Evolutionary conservation across 2,329 filamentous ascomycete species (phyloP).

Genomic region (Claviceps fusiformis): DNA sequence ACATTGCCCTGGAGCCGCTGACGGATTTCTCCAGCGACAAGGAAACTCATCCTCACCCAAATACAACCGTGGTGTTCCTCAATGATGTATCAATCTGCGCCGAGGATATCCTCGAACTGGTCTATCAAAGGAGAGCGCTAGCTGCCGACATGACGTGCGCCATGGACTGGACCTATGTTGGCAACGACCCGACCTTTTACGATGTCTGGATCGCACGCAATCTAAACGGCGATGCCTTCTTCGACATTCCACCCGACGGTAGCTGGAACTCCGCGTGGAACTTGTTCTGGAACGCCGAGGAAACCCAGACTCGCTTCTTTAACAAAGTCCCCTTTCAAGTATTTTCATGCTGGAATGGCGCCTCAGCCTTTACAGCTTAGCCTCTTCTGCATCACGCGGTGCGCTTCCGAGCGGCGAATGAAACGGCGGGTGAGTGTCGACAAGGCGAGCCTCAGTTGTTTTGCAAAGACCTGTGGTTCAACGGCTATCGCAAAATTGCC

Average conservation of each 20-base stretch:
- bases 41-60: conserved; percentile 11
- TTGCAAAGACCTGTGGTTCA: conserved; percentile 43
- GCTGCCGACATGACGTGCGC: conserved; percentile 42
- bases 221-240: conserved; percentile 41
- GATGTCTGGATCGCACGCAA: conserved; percentile 42
- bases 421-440: conserved; percentile 29
- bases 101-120: conserved; percentile 44
- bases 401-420: conserved; percentile 26
- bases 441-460: conserved; percentile 42
- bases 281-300: conserved; percentile 37
- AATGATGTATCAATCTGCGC: conserved; percentile 39
- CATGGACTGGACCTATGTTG: conserved; percentile 41
- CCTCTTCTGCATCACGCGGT: conserved; percentile 31
- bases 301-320: conserved; percentile 19
- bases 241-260: conserved; percentile 34
- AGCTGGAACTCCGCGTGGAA: conserved; percentile 35
- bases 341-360: conserved; percentile 49
- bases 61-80: conserved; percentile 36
- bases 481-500: conserved; percentile 37
- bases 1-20: conserved; percentile 36
- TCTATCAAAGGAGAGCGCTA: conserved; percentile 31
- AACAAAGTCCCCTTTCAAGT: conserved; percentile 40
- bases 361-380: conserved; percentile 30
- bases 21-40: conserved; percentile 11
- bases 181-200: conserved; percentile 30